Conservation (phyloP, 495 filamentous ascomycete genomes). For the Aspergillus ostianus region DNA sequence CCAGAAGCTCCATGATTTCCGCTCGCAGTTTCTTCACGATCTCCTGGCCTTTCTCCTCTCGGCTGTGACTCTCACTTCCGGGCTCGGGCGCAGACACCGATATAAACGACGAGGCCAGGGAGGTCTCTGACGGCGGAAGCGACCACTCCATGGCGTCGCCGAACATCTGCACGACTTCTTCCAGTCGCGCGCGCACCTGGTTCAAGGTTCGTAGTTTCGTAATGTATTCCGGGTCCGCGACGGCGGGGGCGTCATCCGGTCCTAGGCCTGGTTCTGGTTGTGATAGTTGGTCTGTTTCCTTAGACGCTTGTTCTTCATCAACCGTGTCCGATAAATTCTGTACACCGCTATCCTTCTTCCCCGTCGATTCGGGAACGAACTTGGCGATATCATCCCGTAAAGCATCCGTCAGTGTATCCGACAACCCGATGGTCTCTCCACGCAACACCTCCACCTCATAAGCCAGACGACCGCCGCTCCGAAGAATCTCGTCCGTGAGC, state of each 20-base stretch:
- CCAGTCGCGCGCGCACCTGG: conserved; percentile 75
- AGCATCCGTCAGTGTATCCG: conserved; percentile 71
- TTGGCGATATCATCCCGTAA: conserved; percentile 66
- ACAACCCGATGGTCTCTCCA: conserved; percentile 75
- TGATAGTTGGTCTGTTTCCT: conserved; percentile 8
- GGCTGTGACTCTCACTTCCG: conserved; percentile 58
- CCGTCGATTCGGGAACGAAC: conserved; percentile 54
- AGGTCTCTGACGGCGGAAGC: conserved; percentile 75
- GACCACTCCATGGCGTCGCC: conserved; percentile 93
- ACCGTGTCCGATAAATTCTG: conserved; percentile 9
- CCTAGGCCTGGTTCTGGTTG: neutral
- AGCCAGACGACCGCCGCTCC: conserved; percentile 78
- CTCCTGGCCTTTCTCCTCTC: conserved; percentile 77
- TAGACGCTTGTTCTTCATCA: conserved; percentile 1
- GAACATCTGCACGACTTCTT: conserved; percentile 83
- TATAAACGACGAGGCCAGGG: conserved; percentile 70
- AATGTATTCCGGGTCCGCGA: conserved; percentile 65
- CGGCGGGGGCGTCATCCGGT: neutral
- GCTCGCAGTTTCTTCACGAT: conserved; percentile 63
- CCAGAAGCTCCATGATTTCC: conserved; percentile 69
- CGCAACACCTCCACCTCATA: conserved; percentile 94
- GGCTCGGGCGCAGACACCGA: conserved; percentile 77
- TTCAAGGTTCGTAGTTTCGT: conserved; percentile 76
- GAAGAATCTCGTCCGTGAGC: conserved; percentile 90
- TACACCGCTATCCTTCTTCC: conserved; percentile 12